These are phyloP conservation scores for Backusella liffmaniae DNA, from an alignment of 192 early-diverging fungal species.

Conservation along the genomic window DNA sequence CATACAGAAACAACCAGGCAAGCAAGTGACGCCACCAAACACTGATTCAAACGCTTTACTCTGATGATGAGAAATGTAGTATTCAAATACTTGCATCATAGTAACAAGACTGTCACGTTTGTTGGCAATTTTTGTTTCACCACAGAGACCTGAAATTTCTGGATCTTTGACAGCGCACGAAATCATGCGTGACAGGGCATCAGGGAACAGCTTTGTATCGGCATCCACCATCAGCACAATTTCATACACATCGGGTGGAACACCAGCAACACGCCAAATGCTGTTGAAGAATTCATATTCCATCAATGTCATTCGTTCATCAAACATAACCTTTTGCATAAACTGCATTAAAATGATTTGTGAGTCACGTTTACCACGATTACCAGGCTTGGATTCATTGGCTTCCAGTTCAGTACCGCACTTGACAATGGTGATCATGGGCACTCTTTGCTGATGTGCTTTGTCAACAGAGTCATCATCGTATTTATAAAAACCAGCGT, in stretches of 20 bases:
- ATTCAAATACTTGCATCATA: slow-evolving; percentile 87
- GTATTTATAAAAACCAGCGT: slow-evolving; percentile 88
- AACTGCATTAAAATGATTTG: slow-evolving; percentile 97
- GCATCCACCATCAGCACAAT: slow-evolving; percentile 82
- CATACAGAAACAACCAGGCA: slow-evolving; percentile 87
- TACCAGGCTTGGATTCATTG: slow-evolving; percentile 74
- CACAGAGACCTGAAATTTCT: slow-evolving; percentile 71
- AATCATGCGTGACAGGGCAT: slow-evolving; percentile 72
- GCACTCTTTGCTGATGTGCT: slow-evolving; percentile 66
- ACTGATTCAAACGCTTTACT: slow-evolving; percentile 83
- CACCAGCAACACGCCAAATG: slow-evolving; percentile 71
- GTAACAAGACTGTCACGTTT: slow-evolving; percentile 73
- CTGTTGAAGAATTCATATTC: slow-evolving; percentile 80
- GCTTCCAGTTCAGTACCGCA: slow-evolving; percentile 60
- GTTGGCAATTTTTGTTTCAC: slow-evolving; percentile 82
- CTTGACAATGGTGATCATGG: slow-evolving; percentile 64
- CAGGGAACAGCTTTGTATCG: slow-evolving; percentile 76
- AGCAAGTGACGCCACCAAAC: slow-evolving; percentile 81
- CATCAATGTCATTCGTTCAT: slow-evolving; percentile 82
- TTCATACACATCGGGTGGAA: slow-evolving; percentile 74
- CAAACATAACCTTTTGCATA: slow-evolving; percentile 86
- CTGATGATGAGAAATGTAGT: slow-evolving; percentile 82
- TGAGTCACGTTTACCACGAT: slow-evolving; percentile 96
- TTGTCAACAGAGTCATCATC: slow-evolving; percentile 65
- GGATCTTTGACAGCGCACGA: slow-evolving; percentile 71